phyloP scores from a whole-genome alignment of 2,329 filamentous ascomycete genomes.

The Pseudocercospora pini-densiflorae region DNA sequence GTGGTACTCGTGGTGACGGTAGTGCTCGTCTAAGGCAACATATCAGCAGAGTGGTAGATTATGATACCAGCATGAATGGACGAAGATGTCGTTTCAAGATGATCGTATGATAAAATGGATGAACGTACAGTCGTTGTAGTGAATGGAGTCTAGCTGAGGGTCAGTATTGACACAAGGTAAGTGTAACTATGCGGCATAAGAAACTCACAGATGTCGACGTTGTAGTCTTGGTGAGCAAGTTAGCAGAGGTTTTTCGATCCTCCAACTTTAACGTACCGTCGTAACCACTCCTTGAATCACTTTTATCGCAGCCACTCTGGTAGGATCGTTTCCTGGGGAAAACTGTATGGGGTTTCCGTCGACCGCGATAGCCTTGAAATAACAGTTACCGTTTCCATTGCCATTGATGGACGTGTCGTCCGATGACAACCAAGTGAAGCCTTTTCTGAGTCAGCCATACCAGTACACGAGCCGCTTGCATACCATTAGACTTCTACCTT shows the following conservation, averaged over 20 bases:
- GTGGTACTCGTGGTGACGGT: too few species aligned
- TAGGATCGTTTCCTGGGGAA: not conserved
- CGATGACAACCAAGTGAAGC: not conserved
- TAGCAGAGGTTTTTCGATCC: not conserved
- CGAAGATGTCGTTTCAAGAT: too few species aligned
- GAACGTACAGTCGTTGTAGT: not conserved
- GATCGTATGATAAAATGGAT: not conserved
- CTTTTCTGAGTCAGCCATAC: not conserved
- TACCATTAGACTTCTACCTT: too few species aligned
- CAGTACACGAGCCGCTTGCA: too few species aligned
- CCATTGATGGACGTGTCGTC: not conserved
- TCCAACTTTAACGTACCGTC: not conserved
- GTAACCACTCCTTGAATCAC: not conserved
- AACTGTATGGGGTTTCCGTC: not conserved
- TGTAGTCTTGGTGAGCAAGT: not conserved
- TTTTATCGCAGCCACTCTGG: not conserved
- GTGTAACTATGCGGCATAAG: too few species aligned
- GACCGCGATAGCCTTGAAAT: conserved; percentile 2
- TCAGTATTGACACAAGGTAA: too few species aligned
- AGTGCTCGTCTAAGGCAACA: too few species aligned
- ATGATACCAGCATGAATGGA: too few species aligned
- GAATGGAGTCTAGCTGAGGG: not conserved
- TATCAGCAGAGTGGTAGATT: too few species aligned
- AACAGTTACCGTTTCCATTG: conserved; percentile 4
- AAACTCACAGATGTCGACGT: not conserved